A percentile compares a stretch with the other conserved stretches of the same genome.
phyloP scores from a whole-genome alignment of 352 stramenopile genomes.

The Phytophthora pseudosyringae region DNA sequence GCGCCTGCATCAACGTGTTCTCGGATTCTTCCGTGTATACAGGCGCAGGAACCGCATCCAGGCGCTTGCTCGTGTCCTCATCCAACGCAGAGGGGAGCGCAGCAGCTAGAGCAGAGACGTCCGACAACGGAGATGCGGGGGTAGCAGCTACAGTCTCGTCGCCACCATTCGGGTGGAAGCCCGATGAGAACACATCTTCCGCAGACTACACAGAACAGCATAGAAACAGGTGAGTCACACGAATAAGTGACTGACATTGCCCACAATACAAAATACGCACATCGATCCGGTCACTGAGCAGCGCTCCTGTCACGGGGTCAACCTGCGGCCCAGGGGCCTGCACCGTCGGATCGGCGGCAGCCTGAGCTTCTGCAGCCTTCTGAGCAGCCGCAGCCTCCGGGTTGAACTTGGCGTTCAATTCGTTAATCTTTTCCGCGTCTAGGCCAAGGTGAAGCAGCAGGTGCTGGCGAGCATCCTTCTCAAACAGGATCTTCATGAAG shows the following conservation, averaged over 20 bases:
- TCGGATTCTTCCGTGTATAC: constrained; percentile 92
- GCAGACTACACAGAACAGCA: constrained; percentile 47
- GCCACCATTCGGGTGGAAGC: constrained; percentile 55
- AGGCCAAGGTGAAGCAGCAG: constrained; percentile 96
- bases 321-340: constrained; percentile 33
- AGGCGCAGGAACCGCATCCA: constrained; percentile 67
- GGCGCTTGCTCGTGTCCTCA: constrained; percentile 72
- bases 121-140: constrained; percentile 47
- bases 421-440: constrained; percentile 92
- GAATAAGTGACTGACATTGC: constrained; percentile 5
- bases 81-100: constrained; percentile 59
- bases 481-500: constrained; percentile 96
- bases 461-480: constrained; percentile 94
- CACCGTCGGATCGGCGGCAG: constrained; percentile 23
- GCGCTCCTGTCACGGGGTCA: constrained; percentile 50
- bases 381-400: constrained; percentile 44
- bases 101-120: constrained; percentile 55
- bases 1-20: constrained; percentile 93
- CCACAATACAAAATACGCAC: constrained; percentile 43
- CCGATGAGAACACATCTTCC: constrained; percentile 82
- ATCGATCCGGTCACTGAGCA: constrained; percentile 79
- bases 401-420: constrained; percentile 83
- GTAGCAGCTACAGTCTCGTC: constrained; percentile 30
- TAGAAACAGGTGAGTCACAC: constrained; percentile 8
- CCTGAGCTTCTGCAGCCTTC: constrained; percentile 31